These are phyloP conservation scores for Pestalotiopsis sp. DNA, from an alignment of 2,329 filamentous ascomycete species.

Conservation along the genomic window DNA sequence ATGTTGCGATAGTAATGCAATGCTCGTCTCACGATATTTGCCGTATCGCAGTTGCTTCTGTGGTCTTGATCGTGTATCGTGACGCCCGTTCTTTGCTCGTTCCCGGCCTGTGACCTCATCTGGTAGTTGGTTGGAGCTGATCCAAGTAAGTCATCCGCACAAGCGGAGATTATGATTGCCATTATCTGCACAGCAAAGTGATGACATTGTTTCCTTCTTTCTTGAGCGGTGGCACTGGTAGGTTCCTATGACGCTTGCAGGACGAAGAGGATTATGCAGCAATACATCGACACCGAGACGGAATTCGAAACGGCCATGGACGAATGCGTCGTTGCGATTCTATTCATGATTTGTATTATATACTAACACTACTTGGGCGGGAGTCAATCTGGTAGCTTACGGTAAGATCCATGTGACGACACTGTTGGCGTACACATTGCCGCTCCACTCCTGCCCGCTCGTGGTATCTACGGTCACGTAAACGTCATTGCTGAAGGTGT, in stretches of 20 bases:
- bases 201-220: background rate
- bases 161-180: too few relatives aligned
- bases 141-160: too few relatives aligned
- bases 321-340: background rate
- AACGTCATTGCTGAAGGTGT: slow-evolving; percentile 47
- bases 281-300: background rate
- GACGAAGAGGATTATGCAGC: background rate
- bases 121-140: too few relatives aligned
- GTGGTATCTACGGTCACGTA: slow-evolving; percentile 40
- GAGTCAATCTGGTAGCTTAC: slow-evolving; percentile 22
- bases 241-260: background rate
- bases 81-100: too few relatives aligned
- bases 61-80: too few relatives aligned
- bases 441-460: slow-evolving; percentile 41
- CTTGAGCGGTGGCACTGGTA: background rate
- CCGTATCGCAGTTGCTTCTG: too few relatives aligned
- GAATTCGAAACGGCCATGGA: background rate
- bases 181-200: background rate
- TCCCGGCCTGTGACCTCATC: too few relatives aligned
- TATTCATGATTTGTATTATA: slow-evolving; percentile 7
- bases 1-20: too few relatives aligned
- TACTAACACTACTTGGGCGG: background rate
- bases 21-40: too few relatives aligned
- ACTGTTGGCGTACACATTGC: slow-evolving; percentile 34
- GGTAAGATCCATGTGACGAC: slow-evolving; percentile 51